Evolutionary conservation across 2,329 filamentous ascomycete genomes (phyloP).

Genomic region (Fusarium kyushuense): DNA sequence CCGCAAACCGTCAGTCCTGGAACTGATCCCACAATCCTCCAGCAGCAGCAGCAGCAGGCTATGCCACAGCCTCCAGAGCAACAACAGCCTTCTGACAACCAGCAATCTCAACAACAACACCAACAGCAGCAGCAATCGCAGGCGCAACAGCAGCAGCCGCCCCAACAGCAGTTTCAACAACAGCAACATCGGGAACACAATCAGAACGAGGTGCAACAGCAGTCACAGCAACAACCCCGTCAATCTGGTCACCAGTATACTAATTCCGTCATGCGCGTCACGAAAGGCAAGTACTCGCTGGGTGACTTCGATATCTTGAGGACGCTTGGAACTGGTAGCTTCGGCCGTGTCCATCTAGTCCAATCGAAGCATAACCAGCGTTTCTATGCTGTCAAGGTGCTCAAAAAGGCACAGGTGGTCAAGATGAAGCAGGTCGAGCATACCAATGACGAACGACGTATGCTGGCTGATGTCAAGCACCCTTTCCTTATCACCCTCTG

Average conservation of each 20-base stretch:
- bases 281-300: slow-evolving; percentile 97
- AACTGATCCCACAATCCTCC: slow-evolving; percentile 52
- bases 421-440: slow-evolving; percentile 99
- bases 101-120: slow-evolving; percentile 49
- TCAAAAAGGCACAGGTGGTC: slow-evolving; percentile 98
- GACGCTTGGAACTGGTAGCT: slow-evolving; percentile 95
- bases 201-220: slow-evolving; percentile 41
- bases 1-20: slow-evolving; percentile 55
- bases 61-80: slow-evolving; percentile 48
- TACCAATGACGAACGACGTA: slow-evolving; percentile 96
- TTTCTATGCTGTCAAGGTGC: slow-evolving; percentile 97
- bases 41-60: slow-evolving; percentile 55
- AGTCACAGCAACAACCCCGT: slow-evolving; percentile 46
- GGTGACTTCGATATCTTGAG: slow-evolving; percentile 89
- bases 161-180: slow-evolving; percentile 29
- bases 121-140: slow-evolving; percentile 44
- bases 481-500: slow-evolving; percentile 97
- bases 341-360: slow-evolving; percentile 94
- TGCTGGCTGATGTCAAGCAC: slow-evolving; percentile 97
- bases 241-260: slow-evolving; percentile 52
- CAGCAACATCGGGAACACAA: slow-evolving; percentile 30
- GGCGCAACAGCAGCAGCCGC: slow-evolving; percentile 44
- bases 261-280: slow-evolving; percentile 69
- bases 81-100: slow-evolving; percentile 43
- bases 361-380: slow-evolving; percentile 98